Conservation (phyloP, 768 basidiomycete genomes). For the Suillus weaverae region DNA sequence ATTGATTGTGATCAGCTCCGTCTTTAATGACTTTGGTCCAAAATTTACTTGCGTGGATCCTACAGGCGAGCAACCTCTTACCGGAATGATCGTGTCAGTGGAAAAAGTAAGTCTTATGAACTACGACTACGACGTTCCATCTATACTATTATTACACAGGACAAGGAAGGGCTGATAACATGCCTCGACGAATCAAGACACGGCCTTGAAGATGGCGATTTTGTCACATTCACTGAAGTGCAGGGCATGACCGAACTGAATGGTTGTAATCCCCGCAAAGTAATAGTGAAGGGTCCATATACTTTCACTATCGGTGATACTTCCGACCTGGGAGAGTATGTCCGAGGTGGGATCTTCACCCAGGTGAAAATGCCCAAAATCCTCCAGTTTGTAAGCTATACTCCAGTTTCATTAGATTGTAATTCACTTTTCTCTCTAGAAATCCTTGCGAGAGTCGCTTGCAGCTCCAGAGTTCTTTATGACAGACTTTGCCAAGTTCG, state of each 20-base stretch:
- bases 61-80: slow-evolving; percentile 93
- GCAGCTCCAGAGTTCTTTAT: slow-evolving; percentile 84
- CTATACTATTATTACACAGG: slow-evolving; percentile 42
- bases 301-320: slow-evolving; percentile 97
- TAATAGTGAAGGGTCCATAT: slow-evolving; percentile 95
- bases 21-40: slow-evolving; percentile 95
- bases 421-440: slow-evolving; percentile 47
- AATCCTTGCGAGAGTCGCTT: slow-evolving; percentile 88
- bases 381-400: slow-evolving; percentile 78
- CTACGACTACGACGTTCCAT: neutral
- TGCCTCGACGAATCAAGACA: slow-evolving; percentile 97
- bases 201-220: slow-evolving; percentile 98
- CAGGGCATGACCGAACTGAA: slow-evolving; percentile 94
- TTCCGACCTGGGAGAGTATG: slow-evolving; percentile 71
- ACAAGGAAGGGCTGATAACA: slow-evolving; percentile 88
- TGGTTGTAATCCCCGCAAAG: slow-evolving; percentile 85
- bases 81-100: slow-evolving; percentile 96
- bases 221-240: slow-evolving; percentile 93
- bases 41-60: slow-evolving; percentile 96
- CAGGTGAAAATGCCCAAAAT: slow-evolving; percentile 99
- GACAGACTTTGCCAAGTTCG: slow-evolving; percentile 97
- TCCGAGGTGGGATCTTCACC: slow-evolving; percentile 89
- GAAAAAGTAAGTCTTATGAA: slow-evolving; percentile 55
- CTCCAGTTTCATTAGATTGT: neutral
- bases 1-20: slow-evolving; percentile 53